Evolutionary conservation across 2,329 filamentous ascomycete genomes (phyloP).

Genomic region (Beauveria caledonica): DNA sequence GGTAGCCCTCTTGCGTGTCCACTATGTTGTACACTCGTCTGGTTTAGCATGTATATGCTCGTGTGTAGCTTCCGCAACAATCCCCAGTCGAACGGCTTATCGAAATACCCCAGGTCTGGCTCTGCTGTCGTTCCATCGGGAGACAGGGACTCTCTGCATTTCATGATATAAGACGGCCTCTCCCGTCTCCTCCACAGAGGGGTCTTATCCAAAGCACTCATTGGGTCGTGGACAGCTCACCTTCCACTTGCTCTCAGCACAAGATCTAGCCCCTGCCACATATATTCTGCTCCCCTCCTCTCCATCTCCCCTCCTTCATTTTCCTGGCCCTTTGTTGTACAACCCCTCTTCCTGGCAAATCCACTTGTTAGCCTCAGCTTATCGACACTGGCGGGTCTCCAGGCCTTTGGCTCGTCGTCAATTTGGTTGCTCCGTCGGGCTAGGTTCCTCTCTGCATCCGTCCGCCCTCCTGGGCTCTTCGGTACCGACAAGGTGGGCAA

Average conservation of each 20-base stretch:
- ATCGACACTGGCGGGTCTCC: constrained; percentile 5
- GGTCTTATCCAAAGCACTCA: not conserved
- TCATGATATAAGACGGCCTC: constrained; percentile 1
- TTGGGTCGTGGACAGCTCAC: not conserved
- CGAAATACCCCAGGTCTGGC: not conserved
- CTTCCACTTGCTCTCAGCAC: not conserved
- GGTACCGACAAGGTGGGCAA: constrained; percentile 4
- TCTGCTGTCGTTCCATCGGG: not conserved
- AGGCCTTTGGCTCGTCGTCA: not conserved
- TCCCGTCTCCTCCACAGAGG: not conserved
- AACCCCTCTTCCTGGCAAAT: not conserved
- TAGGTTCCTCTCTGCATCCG: not conserved
- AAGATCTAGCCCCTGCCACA: constrained; percentile 1
- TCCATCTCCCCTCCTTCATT: not conserved
- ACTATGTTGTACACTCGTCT: not conserved
- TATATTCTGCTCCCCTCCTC: not conserved
- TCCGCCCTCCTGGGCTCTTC: not conserved
- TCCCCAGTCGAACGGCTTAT: not conserved
- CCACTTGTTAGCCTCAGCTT: not conserved
- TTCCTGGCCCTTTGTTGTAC: not conserved
- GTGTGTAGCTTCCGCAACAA: not conserved
- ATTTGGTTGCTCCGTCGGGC: not conserved
- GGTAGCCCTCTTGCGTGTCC: not conserved
- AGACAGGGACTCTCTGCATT: not conserved
- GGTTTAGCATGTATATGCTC: not conserved